Base-by-base conservation (phyloP, 2,329 filamentous ascomycete species). In the Calonectria hawksworthii region DNA sequence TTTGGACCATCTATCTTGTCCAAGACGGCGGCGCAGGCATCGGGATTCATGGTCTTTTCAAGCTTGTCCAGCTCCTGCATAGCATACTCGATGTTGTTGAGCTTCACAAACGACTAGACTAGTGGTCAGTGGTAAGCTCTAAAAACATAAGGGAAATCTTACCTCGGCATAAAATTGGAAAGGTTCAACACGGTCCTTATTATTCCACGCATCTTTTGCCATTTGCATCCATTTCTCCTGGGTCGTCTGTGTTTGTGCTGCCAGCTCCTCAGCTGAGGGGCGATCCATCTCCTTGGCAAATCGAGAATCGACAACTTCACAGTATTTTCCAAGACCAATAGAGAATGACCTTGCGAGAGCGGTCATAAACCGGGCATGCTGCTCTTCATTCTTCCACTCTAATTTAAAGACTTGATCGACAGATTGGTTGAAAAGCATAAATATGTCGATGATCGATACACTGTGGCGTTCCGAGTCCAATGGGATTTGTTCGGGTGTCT, bases 311-410 rank as follows among this genome's bases (percentile, higher is more conserved):
- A 99, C 89, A 59, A 96, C 88, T 82, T 99, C 97, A 83, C 97
- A 99, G 84, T 99, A 99, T 79, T 93, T 92, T 16, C 94, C 93
- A 63, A 99, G 91, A 23, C 95, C 96, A 61, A 91, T 90, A 2
- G 96, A 94, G 74, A 99, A 95, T 0, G 94, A 93, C 81, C 96
- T 98, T 18, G 96, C 93, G 21, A 98, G 88, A 2, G 95, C 92
- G 21, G 97, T 99, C 96, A 99, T 99, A 86, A 99, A 99, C 76
- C 96, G 95, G 50, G 97, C 96, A 83, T 98, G 95, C 78, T 98
- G 96, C 47, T 98, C 89, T 81, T 98, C 95, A 83, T 99, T 95
- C 77, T 96, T 94, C 97, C 97, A 99, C 75, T 96, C 92, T 14
- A 99, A 89, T 79, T 95, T 89, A 69, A 95, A 93, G 70, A 99